These are phyloP conservation scores for Phytophthora multivora DNA, from an alignment of 352 stramenopile species.

Conservation along the genomic window DNA sequence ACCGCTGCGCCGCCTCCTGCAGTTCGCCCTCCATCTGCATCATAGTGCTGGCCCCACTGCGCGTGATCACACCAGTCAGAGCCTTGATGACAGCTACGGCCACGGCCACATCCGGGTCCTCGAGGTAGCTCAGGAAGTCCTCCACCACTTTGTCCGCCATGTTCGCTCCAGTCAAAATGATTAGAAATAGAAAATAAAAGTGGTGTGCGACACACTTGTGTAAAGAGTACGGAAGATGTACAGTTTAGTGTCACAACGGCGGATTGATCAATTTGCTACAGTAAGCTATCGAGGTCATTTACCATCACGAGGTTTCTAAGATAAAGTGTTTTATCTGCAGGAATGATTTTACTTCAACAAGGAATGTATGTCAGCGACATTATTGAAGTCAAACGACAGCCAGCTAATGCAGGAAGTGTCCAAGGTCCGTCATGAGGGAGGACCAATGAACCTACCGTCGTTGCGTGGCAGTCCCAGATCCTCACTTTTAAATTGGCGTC, in stretches of 20 bases:
- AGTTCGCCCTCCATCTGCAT: slow-evolving; percentile 95
- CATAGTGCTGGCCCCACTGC: slow-evolving; percentile 93
- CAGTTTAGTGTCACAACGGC: too few relatives aligned
- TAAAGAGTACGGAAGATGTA: background rate
- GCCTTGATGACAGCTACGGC: slow-evolving; percentile 95
- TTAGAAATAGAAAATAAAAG: background rate
- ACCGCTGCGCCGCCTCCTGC: slow-evolving; percentile 78
- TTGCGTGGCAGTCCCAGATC: too few relatives aligned
- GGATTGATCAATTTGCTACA: too few relatives aligned
- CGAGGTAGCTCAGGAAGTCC: slow-evolving; percentile 76
- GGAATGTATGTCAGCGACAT: too few relatives aligned
- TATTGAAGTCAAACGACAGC: too few relatives aligned
- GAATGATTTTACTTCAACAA: too few relatives aligned
- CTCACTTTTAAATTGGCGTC: slow-evolving; percentile 5
- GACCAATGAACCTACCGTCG: too few relatives aligned
- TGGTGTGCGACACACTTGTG: background rate
- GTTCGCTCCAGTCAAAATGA: background rate
- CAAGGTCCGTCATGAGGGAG: too few relatives aligned
- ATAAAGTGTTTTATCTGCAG: too few relatives aligned
- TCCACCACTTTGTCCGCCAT: slow-evolving; percentile 49
- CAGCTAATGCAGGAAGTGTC: too few relatives aligned
- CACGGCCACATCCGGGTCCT: slow-evolving; percentile 84
- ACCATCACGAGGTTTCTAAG: too few relatives aligned
- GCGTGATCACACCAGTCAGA: slow-evolving; percentile 91
- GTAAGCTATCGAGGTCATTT: too few relatives aligned